Percentiles rank a stretch among this genome's conserved stretches.
Evolutionary conservation across 108 stramenopile species (phyloP).

Genomic region (Skeletonema grethae): DNA sequence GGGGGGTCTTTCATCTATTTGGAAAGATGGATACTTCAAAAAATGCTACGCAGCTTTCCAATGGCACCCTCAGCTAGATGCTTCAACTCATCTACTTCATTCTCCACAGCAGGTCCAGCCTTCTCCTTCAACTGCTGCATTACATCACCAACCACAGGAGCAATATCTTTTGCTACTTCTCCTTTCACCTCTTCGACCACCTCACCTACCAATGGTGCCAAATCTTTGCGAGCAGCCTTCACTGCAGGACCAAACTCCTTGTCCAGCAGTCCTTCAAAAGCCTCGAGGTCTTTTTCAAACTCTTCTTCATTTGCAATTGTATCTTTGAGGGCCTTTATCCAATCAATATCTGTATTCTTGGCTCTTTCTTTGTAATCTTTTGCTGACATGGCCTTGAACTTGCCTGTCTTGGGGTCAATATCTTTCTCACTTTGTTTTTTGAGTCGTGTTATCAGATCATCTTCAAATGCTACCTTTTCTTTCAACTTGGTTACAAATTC

Average conservation of each 20-base stretch:
- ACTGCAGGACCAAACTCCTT: constrained; percentile 37
- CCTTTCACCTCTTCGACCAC: constrained; percentile 17
- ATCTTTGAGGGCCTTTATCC: constrained; percentile 42
- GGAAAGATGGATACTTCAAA: constrained; percentile 6
- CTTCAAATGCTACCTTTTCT: constrained; percentile 42
- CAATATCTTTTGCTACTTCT: constrained; percentile 21
- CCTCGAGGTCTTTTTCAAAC: constrained; percentile 39
- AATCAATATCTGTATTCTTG: constrained; percentile 31
- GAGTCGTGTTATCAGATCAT: constrained; percentile 44
- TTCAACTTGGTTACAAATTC: constrained; percentile 46
- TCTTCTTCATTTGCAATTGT: constrained; percentile 44
- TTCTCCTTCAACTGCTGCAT: constrained; percentile 33
- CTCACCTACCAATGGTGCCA: constrained; percentile 25
- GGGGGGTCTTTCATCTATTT: no score
- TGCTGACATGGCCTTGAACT: constrained; percentile 47
- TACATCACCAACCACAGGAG: constrained; percentile 18
- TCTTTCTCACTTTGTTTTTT: constrained; percentile 41
- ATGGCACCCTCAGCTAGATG: constrained; percentile 25
- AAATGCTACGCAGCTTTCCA: constrained; percentile 33
- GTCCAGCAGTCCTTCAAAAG: constrained; percentile 45
- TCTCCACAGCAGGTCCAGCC: constrained; percentile 19
- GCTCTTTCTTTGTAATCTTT: constrained; percentile 36
- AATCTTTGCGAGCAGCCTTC: constrained; percentile 40
- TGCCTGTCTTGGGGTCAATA: constrained; percentile 48
- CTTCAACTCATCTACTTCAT: constrained; percentile 29